These are phyloP conservation scores for Helicostylum pulchrum DNA, from an alignment of 192 early-diverging fungal species.

Conservation along the genomic window DNA sequence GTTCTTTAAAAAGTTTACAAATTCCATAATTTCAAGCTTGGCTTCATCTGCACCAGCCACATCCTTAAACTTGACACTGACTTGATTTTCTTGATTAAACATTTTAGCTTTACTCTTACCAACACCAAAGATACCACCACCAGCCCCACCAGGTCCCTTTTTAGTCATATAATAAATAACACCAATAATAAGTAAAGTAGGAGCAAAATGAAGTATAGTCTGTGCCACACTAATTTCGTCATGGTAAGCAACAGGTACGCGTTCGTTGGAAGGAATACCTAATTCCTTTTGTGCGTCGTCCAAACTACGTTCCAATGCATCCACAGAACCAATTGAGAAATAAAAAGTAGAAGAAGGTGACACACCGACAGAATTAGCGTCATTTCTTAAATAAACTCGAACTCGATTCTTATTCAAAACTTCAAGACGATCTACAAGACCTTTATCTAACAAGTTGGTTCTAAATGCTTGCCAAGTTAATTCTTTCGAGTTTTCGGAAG, in stretches of 20 bases:
- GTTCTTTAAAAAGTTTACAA: constrained; percentile 98
- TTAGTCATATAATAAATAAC: constrained; percentile 83
- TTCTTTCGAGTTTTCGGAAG: constrained; percentile 51
- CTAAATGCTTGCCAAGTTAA: constrained; percentile 95
- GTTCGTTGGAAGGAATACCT: constrained; percentile 80
- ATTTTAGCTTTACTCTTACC: constrained; percentile 94
- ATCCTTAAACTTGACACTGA: constrained; percentile 97
- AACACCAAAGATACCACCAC: constrained; percentile 90
- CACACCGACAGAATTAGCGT: constrained; percentile 45
- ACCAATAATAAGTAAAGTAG: constrained; percentile 87
- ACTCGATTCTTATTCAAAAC: constrained; percentile 87
- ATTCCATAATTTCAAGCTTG: constrained; percentile 99
- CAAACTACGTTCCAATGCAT: constrained; percentile 90
- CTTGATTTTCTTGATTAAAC: constrained; percentile 95
- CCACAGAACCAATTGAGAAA: constrained; percentile 93
- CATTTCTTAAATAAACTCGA: constrained; percentile 71
- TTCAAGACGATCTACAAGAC: constrained; percentile 82
- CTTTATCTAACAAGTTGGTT: constrained; percentile 81
- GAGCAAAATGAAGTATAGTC: constrained; percentile 85
- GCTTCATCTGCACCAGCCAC: constrained; percentile 99
- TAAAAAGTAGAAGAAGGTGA: constrained; percentile 43
- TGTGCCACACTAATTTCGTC: constrained; percentile 72
- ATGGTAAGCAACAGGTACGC: constrained; percentile 88
- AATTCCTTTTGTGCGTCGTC: constrained; percentile 88
- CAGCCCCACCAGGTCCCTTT: constrained; percentile 60